Conservation (phyloP, 1,284 basidiomycete species). For the Trichosporon faecale region DNA sequence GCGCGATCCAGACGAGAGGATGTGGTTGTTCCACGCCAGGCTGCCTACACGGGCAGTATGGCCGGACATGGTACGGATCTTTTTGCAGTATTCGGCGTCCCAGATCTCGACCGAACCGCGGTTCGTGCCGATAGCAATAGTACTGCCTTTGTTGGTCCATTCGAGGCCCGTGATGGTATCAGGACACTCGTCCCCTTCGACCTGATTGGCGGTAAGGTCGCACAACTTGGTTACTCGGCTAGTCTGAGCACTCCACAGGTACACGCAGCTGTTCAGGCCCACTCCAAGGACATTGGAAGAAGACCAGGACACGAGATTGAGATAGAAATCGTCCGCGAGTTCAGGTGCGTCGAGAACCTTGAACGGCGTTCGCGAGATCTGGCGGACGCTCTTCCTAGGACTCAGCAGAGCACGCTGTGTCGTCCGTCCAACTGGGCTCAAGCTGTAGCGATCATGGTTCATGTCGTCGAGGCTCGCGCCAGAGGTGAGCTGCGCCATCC, state of each 20-base stretch:
- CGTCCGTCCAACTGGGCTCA: slow-evolving; percentile 82
- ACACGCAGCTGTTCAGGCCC: slow-evolving; percentile 86
- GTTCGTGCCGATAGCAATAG: slow-evolving; percentile 87
- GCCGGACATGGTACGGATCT: slow-evolving; percentile 76
- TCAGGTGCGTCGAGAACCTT: slow-evolving; percentile 97
- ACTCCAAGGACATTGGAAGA: slow-evolving; percentile 92
- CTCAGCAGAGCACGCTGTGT: slow-evolving; percentile 79
- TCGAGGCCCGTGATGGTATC: slow-evolving; percentile 80
- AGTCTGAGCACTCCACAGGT: slow-evolving; percentile 94
- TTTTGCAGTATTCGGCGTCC: slow-evolving; percentile 76
- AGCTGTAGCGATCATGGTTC: slow-evolving; percentile 79
- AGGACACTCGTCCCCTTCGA: slow-evolving; percentile 29
- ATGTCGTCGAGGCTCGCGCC: slow-evolving; percentile 55
- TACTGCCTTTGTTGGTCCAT: slow-evolving; percentile 89
- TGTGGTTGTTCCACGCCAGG: slow-evolving; percentile 87
- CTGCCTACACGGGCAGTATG: slow-evolving; percentile 87
- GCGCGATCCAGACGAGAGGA: slow-evolving; percentile 85
- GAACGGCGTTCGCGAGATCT: slow-evolving; percentile 92
- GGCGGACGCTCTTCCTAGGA: slow-evolving; percentile 74
- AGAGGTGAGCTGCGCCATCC: slow-evolving; percentile 37
- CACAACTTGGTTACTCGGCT: slow-evolving; percentile 88
- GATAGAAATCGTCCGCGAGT: slow-evolving; percentile 94
- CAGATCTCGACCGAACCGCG: slow-evolving; percentile 87
- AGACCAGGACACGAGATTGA: slow-evolving; percentile 97
- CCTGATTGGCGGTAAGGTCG: slow-evolving; percentile 60